A percentile compares a stretch with the other conserved stretches of the same genome.
These are phyloP conservation scores for Canavalia ensiformis DNA, from an alignment of 306 rosid species.

Conservation along the genomic window DNA sequence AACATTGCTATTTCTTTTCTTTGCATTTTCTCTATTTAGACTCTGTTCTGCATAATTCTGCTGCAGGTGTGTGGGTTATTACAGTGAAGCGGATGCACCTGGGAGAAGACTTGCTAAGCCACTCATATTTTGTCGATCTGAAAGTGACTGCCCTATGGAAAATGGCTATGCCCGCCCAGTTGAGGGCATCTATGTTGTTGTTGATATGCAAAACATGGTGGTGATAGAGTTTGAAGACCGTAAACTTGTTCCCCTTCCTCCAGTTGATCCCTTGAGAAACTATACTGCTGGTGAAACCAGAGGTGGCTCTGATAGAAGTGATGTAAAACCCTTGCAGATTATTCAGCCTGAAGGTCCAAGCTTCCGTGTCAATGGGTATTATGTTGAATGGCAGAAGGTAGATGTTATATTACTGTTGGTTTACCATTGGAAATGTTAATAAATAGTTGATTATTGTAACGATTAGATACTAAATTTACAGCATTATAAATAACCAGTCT, in stretches of 20 bases:
- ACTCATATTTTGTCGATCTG: slow-evolving; percentile 84
- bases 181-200: slow-evolving; percentile 84
- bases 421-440: slow-evolving; percentile 7
- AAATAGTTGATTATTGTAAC: slow-evolving; percentile 2
- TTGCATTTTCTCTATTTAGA: slow-evolving; percentile 30
- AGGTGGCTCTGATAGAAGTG: slow-evolving; percentile 92
- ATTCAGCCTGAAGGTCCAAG: slow-evolving; percentile 96
- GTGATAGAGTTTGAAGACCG: slow-evolving; percentile 90
- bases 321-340: slow-evolving; percentile 83
- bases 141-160: slow-evolving; percentile 98
- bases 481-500: slow-evolving; percentile 18
- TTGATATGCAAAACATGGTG: slow-evolving; percentile 93
- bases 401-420: slow-evolving; percentile 35
- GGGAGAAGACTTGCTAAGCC: slow-evolving; percentile 90
- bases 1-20: slow-evolving; percentile 9
- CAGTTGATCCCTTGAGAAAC: slow-evolving; percentile 95
- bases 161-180: slow-evolving; percentile 97
- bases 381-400: slow-evolving; percentile 97
- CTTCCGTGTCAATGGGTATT: slow-evolving; percentile 85
- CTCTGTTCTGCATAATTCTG: slow-evolving; percentile 34
- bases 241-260: slow-evolving; percentile 92
- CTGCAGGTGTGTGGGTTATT: slow-evolving; percentile 91
- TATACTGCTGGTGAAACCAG: slow-evolving; percentile 91
- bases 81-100: slow-evolving; percentile 86
- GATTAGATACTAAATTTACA: slow-evolving; percentile 27